Conservation (phyloP, 2,329 filamentous ascomycete genomes). For the Tolypocladium inflatum region DNA sequence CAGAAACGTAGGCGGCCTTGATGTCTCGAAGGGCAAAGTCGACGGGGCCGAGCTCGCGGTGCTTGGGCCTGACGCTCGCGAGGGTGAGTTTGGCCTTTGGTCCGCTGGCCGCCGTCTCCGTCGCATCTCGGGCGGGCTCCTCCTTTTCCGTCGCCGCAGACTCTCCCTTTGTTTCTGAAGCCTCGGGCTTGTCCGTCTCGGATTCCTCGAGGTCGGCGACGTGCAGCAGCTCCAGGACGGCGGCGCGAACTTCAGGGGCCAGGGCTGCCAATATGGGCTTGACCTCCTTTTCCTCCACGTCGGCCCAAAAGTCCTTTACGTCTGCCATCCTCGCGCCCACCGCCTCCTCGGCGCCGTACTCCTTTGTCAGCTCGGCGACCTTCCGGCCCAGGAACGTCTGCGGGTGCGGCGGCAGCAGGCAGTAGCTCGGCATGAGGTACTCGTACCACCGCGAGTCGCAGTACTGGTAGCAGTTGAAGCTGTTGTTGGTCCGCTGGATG, state of each 20-base stretch:
- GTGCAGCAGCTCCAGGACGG: constrained; percentile 55
- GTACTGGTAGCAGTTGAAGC: constrained; percentile 89
- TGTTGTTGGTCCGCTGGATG: constrained; percentile 77
- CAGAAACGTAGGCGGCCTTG: constrained; percentile 70
- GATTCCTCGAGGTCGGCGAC: constrained; percentile 15
- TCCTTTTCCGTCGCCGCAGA: constrained; percentile 9
- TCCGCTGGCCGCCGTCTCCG: constrained; percentile 8
- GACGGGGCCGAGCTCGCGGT: constrained; percentile 38
- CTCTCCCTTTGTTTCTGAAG: constrained; percentile 6
- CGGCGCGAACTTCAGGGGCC: constrained; percentile 52
- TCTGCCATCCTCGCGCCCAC: constrained; percentile 65
- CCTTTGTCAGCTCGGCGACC: constrained; percentile 66
- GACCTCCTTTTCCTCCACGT: constrained; percentile 72
- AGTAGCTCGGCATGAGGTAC: constrained; percentile 90
- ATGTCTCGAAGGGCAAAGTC: constrained; percentile 61
- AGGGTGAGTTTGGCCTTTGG: constrained; percentile 13
- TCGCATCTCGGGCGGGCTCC: constrained; percentile 13
- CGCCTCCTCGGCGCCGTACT: constrained; percentile 60
- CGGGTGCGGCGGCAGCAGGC: constrained; percentile 84
- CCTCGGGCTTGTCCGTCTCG: constrained; percentile 12
- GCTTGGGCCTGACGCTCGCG: constrained; percentile 26
- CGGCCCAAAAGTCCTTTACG: constrained; percentile 71
- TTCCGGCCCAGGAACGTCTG: constrained; percentile 77
- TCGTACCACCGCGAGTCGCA: constrained; percentile 97
- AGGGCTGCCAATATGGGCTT: constrained; percentile 57